Evolutionary conservation across 441 rosid species (phyloP).

Genomic region (Geranium incanum): DNA sequence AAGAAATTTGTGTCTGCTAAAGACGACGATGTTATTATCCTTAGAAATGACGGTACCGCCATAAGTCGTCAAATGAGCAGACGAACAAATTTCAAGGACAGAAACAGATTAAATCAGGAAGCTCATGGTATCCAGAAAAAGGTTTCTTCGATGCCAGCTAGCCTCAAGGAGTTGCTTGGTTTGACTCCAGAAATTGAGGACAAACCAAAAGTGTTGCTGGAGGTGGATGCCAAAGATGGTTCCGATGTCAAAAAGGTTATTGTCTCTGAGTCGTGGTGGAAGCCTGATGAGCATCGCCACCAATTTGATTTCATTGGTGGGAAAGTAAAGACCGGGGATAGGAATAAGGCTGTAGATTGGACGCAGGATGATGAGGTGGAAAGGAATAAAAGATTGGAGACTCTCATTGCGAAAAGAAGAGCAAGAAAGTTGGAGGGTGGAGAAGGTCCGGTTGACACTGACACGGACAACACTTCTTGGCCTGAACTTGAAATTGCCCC

Average conservation of each 20-base stretch:
- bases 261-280: conserved; percentile 9
- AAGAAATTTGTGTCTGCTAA: neutral
- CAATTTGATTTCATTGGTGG: conserved; percentile 21
- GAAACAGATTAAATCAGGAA: conserved; percentile 24
- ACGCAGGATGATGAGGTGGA: conserved; percentile 63
- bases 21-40: conserved; percentile 6
- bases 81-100: conserved; percentile 34
- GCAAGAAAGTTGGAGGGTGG: conserved; percentile 49
- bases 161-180: neutral
- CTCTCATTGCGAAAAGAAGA: conserved; percentile 57
- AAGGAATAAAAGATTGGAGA: conserved; percentile 58
- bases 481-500: conserved; percentile 33
- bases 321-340: conserved; percentile 31
- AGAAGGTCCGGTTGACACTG: conserved; percentile 35
- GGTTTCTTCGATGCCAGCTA: conserved; percentile 15
- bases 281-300: conserved; percentile 21
- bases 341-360: conserved; percentile 53
- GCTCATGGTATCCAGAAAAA: conserved; percentile 24
- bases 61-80: conserved; percentile 38
- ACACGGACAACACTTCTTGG: conserved; percentile 22
- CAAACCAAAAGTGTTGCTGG: neutral
- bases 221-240: conserved; percentile 12
- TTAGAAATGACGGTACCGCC: conserved; percentile 16
- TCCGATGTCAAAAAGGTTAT: conserved; percentile 11
- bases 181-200: neutral